Percentiles rank a stretch among this genome's conserved stretches.
phyloP scores from a whole-genome alignment of 805 yeast genomes.

The Yarrowia sp. region DNA sequence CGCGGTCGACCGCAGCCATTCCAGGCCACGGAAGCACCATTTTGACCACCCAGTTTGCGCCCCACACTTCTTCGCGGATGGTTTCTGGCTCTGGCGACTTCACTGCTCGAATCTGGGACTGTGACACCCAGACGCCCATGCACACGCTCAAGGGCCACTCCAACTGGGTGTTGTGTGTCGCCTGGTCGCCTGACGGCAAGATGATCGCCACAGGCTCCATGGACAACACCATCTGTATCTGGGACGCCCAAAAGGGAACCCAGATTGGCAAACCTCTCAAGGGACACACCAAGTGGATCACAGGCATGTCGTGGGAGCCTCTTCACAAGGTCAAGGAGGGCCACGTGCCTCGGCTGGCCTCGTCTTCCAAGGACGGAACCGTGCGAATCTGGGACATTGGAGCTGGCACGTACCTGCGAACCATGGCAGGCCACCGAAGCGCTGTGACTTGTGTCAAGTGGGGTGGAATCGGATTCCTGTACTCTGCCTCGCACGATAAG shows the following conservation, averaged over 20 bases:
- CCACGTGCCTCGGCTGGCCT: constrained; percentile 69
- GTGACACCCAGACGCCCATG: constrained; percentile 90
- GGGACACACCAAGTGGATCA: constrained; percentile 91
- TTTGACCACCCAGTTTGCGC: constrained; percentile 91
- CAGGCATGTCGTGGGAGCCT: constrained; percentile 94
- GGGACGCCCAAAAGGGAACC: constrained; percentile 82
- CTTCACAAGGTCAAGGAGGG: constrained; percentile 72
- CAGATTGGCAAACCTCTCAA: constrained; percentile 72
- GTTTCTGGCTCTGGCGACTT: constrained; percentile 97
- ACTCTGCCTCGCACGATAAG: constrained; percentile 93
- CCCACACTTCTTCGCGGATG: constrained; percentile 81
- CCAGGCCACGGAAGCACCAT: constrained; percentile 96
- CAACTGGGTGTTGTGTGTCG: constrained; percentile 92
- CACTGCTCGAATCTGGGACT: constrained; percentile 96
- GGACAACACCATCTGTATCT: constrained; percentile 87
- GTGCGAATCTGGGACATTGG: constrained; percentile 88
- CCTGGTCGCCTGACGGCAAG: constrained; percentile 92
- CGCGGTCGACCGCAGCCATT: constrained; percentile 89
- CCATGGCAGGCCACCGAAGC: constrained; percentile 85
- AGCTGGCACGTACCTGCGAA: constrained; percentile 66
- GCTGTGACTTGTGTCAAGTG: constrained; percentile 96
- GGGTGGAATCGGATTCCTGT: constrained; percentile 88
- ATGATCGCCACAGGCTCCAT: constrained; percentile 93
- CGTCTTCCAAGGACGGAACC: constrained; percentile 92
- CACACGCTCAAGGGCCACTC: constrained; percentile 81